Percentiles rank a stretch among this genome's conserved stretches.
Conservation (phyloP, 148 eudicot species). For the Amaranthus palmeri region DNA sequence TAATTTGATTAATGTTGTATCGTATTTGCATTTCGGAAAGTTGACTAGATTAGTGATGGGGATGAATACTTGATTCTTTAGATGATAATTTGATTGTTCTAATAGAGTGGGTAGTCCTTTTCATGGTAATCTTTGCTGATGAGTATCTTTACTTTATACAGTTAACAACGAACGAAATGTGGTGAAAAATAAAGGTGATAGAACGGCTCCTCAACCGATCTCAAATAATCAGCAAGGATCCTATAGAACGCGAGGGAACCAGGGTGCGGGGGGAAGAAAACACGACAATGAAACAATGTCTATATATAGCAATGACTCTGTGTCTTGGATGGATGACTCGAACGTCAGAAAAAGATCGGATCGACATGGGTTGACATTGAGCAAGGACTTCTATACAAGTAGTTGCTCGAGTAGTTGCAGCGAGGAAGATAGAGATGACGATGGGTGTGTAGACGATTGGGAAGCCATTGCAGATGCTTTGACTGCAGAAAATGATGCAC, state of each 20-base stretch:
- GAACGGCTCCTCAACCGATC: conserved; percentile 10
- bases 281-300: conserved; percentile 16
- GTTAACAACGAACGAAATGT: conserved; percentile 15
- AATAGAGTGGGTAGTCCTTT: no score
- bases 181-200: conserved; percentile 8
- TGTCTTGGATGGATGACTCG: conserved; percentile 40
- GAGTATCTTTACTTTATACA: conserved; percentile 20
- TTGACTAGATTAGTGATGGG: no score
- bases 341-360: conserved; percentile 31
- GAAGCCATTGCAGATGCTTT: conserved; percentile 79
- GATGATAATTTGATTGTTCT: no score
- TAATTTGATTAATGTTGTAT: no score
- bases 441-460: conserved; percentile 72
- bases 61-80: no score
- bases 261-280: conserved; percentile 12
- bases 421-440: conserved; percentile 54
- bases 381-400: conserved; percentile 24
- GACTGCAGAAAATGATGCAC: conserved; percentile 18
- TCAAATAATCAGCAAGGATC: not conserved
- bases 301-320: conserved; percentile 33
- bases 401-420: conserved; percentile 45
- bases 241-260: not conserved
- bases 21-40: no score
- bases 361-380: conserved; percentile 19
- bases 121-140: not conserved